Evolutionary conservation across 1,139 yeast species (phyloP).

Genomic region (Geotrichum reessii): DNA sequence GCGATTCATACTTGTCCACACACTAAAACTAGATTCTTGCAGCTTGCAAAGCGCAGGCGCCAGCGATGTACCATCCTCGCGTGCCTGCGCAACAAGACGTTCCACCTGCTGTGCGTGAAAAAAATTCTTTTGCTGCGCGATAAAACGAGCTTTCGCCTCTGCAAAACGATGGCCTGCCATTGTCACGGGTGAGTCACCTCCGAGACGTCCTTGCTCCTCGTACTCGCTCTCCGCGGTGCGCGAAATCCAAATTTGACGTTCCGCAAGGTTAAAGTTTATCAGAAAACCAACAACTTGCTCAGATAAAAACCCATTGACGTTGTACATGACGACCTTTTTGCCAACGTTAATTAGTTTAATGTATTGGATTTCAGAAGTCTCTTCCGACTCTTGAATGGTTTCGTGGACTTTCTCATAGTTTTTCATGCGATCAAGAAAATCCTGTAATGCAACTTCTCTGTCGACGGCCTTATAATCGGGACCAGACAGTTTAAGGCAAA

Average conservation of each 20-base stretch:
- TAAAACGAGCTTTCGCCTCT: slow-evolving; percentile 64
- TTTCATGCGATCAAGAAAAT: slow-evolving; percentile 72
- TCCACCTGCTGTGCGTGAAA: slow-evolving; percentile 62
- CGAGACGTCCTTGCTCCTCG: slow-evolving; percentile 76
- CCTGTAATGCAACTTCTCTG: slow-evolving; percentile 69
- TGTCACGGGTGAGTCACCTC: slow-evolving; percentile 82
- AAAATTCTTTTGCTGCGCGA: slow-evolving; percentile 62
- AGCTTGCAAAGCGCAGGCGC: slow-evolving; percentile 38
- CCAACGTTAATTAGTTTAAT: slow-evolving; percentile 96
- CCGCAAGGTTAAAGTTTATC: slow-evolving; percentile 81
- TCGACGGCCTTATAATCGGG: slow-evolving; percentile 91
- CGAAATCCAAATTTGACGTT: slow-evolving; percentile 90
- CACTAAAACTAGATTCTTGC: slow-evolving; percentile 68
- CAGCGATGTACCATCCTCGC: slow-evolving; percentile 25
- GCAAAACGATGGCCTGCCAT: slow-evolving; percentile 71
- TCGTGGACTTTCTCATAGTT: slow-evolving; percentile 89
- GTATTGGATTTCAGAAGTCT: slow-evolving; percentile 61
- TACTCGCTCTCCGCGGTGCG: slow-evolving; percentile 91
- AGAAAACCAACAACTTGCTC: slow-evolving; percentile 90
- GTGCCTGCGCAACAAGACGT: slow-evolving; percentile 41
- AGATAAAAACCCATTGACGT: slow-evolving; percentile 85
- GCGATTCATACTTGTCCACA: slow-evolving; percentile 85
- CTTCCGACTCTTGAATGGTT: slow-evolving; percentile 69
- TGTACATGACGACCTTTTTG: slow-evolving; percentile 82
- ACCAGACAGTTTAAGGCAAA: slow-evolving; percentile 78